Conservation (phyloP, 2,329 filamentous ascomycete species). For the Penicillium hordei region DNA sequence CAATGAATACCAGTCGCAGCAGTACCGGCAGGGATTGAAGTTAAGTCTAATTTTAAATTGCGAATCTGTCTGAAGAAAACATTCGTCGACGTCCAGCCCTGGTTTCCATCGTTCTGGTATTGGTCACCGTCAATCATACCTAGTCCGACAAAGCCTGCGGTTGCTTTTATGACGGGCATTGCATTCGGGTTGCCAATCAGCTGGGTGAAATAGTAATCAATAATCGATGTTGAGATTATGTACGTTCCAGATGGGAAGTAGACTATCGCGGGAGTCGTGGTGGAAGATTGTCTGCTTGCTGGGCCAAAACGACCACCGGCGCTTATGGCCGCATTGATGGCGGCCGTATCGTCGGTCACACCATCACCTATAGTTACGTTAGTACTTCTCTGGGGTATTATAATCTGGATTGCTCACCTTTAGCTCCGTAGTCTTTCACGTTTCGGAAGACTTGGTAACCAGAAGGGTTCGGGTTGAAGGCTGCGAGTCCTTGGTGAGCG, state of each 20-base stretch:
- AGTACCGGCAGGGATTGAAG: constrained; percentile 33
- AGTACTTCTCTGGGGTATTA: constrained; percentile 37
- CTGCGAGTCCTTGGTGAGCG: constrained; percentile 32
- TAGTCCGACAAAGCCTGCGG: constrained; percentile 54
- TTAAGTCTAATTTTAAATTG: constrained; percentile 64
- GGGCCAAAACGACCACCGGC: constrained; percentile 48
- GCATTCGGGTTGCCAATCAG: constrained; percentile 61
- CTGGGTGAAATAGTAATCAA: constrained; percentile 64
- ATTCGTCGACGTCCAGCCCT: constrained; percentile 51
- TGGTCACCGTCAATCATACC: constrained; percentile 60
- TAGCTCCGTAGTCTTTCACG: constrained; percentile 35
- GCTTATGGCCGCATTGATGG: constrained; percentile 53
- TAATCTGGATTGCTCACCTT: constrained; percentile 17
- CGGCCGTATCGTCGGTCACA: constrained; percentile 56
- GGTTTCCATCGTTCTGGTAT: constrained; percentile 45
- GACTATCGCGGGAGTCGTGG: constrained; percentile 56
- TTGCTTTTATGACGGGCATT: constrained; percentile 56
- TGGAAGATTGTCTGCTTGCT: constrained; percentile 42
- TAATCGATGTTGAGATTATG: constrained; percentile 56
- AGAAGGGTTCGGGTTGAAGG: constrained; percentile 29
- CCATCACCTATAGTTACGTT: constrained; percentile 42
- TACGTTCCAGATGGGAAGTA: constrained; percentile 63
- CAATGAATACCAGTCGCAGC: constrained; percentile 50
- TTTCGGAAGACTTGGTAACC: constrained; percentile 32
- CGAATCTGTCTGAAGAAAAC: constrained; percentile 66